phyloP scores from a whole-genome alignment of 2,329 filamentous ascomycete genomes.

The Celoporthe dispersa region DNA sequence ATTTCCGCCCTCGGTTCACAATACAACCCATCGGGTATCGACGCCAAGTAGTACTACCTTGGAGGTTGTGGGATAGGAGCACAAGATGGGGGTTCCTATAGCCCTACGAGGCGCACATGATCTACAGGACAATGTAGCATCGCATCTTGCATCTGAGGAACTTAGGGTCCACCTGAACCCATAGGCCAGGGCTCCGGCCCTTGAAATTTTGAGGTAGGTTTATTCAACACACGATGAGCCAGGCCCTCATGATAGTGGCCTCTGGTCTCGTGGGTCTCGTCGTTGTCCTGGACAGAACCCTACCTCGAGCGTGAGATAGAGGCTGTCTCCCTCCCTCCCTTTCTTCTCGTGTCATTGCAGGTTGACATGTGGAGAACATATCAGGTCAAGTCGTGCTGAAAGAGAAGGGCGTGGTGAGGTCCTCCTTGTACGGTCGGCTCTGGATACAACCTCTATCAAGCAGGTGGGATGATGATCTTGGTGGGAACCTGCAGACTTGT shows the following conservation, averaged over 20 bases:
- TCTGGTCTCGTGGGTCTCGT: neutral
- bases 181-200: neutral
- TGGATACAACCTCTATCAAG: neutral
- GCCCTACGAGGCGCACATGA: slow-evolving; percentile 6
- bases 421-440: neutral
- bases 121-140: slow-evolving; percentile 11
- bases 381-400: neutral
- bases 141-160: slow-evolving; percentile 9
- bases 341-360: neutral
- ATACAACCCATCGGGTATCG: neutral
- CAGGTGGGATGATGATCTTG: neutral
- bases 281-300: neutral
- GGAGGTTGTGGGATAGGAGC: neutral
- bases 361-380: neutral
- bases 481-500: slow-evolving; percentile 4
- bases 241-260: neutral
- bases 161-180: neutral
- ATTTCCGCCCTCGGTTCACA: neutral
- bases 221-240: too few relatives aligned
- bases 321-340: neutral
- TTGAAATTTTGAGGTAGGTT: neutral
- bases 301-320: too few relatives aligned
- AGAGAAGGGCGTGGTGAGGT: neutral
- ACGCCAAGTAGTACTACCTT: slow-evolving; percentile 1
- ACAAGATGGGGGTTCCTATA: neutral